phyloP scores from a whole-genome alignment of 805 yeast genomes.

The Barnettozyma pratensis region DNA sequence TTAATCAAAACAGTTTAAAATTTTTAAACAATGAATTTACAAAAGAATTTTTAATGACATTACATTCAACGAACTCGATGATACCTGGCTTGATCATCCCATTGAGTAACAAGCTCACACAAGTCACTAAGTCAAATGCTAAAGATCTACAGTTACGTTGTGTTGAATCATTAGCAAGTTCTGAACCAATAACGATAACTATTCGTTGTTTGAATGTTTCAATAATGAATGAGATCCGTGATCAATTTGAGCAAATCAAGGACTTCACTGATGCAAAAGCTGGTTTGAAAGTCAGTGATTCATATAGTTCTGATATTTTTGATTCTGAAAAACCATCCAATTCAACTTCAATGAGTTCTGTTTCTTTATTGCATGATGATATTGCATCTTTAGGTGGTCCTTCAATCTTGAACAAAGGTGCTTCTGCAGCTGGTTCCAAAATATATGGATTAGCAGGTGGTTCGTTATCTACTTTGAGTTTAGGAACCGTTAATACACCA shows the following conservation, averaged over 20 bases:
- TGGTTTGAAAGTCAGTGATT: slow-evolving; percentile 3
- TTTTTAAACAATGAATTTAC: slow-evolving; percentile 13
- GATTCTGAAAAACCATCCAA: slow-evolving; percentile 18
- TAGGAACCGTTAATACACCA: slow-evolving; percentile 2
- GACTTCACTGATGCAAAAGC: not conserved
- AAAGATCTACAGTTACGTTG: slow-evolving; percentile 15
- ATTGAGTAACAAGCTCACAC: slow-evolving; percentile 9
- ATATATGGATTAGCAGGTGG: not conserved
- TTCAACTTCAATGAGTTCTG: slow-evolving; percentile 22
- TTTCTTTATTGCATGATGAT: slow-evolving; percentile 8
- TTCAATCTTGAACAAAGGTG: slow-evolving; percentile 2
- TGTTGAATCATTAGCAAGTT: slow-evolving; percentile 9
- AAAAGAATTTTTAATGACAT: slow-evolving; percentile 12
- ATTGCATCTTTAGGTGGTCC: slow-evolving; percentile 4
- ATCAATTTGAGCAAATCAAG: slow-evolving; percentile 10
- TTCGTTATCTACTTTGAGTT: slow-evolving; percentile 14
- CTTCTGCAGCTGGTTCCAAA: not conserved
- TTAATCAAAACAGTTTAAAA: slow-evolving; percentile 12
- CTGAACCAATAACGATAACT: slow-evolving; percentile 16
- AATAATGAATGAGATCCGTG: slow-evolving; percentile 9
- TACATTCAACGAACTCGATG: not conserved
- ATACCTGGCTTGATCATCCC: slow-evolving; percentile 15
- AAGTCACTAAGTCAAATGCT: slow-evolving; percentile 10
- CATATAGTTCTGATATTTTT: slow-evolving; percentile 11
- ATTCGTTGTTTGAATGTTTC: slow-evolving; percentile 19